Evolutionary conservation across 257 asterid genomes (phyloP).

Genomic region (Solanum boliviense): DNA sequence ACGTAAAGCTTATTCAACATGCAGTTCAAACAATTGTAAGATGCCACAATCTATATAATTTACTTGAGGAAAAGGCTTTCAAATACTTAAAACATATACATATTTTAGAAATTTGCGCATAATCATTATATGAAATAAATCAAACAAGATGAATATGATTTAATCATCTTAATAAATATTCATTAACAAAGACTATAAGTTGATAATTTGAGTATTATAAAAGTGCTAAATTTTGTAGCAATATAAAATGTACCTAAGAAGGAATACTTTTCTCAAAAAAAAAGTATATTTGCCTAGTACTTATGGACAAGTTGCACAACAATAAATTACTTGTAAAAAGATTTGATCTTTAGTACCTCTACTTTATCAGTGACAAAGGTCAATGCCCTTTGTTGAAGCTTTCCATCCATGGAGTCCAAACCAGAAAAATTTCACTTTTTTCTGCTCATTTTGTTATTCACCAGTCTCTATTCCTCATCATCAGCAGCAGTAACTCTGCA

Average conservation of each 20-base stretch:
- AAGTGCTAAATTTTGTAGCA: neutral
- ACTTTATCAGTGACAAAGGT: neutral
- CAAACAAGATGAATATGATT: too few species aligned
- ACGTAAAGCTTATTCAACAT: too few species aligned
- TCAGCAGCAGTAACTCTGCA: constrained; percentile 2
- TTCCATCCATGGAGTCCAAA: neutral
- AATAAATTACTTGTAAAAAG: neutral
- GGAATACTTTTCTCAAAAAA: neutral
- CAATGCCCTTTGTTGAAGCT: neutral
- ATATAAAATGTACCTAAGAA: neutral
- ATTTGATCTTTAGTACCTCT: neutral
- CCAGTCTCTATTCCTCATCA: neutral
- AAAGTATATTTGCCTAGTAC: neutral
- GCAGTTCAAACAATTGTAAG: too few species aligned
- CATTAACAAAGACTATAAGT: too few species aligned
- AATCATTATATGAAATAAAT: too few species aligned
- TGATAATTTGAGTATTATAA: too few species aligned
- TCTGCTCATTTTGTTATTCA: neutral
- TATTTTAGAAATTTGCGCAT: too few species aligned
- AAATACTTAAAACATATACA: too few species aligned
- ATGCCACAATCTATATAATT: too few species aligned
- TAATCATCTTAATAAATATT: too few species aligned
- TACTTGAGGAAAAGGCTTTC: too few species aligned
- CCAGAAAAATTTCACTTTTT: neutral
- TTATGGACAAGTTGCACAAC: neutral